These are phyloP conservation scores for Vigna trinervia DNA, from an alignment of 306 rosid species.

Conservation along the genomic window DNA sequence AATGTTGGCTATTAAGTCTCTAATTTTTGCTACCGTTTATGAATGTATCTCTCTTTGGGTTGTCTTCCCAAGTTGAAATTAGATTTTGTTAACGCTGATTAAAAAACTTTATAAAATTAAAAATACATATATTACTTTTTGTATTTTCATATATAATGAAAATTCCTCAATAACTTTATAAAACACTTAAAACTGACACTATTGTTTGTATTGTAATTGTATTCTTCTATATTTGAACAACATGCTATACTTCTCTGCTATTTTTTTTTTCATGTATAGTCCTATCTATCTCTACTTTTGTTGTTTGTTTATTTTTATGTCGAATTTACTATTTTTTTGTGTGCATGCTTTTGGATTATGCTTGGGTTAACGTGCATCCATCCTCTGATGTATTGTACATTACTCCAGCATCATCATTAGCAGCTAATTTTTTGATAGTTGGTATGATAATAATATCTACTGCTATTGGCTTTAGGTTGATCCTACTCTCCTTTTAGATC, in stretches of 20 bases:
- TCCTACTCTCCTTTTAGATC: slow-evolving; percentile 22
- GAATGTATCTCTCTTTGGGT: neutral
- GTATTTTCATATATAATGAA: too few relatives aligned
- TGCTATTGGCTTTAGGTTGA: slow-evolving; percentile 27
- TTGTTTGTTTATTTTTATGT: too few relatives aligned
- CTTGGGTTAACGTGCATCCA: neutral
- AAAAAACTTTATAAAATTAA: too few relatives aligned
- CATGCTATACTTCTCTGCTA: too few relatives aligned
- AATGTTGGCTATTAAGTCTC: neutral
- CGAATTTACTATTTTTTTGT: neutral
- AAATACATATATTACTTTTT: too few relatives aligned
- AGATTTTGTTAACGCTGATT: neutral
- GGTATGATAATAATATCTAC: neutral
- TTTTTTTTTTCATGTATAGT: too few relatives aligned
- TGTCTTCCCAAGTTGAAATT: neutral
- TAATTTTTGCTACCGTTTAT: neutral
- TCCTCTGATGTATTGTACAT: neutral
- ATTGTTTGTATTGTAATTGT: too few relatives aligned
- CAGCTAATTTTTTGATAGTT: neutral
- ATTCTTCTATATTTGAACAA: too few relatives aligned
- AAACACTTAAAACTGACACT: too few relatives aligned
- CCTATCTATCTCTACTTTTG: too few relatives aligned
- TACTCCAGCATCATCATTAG: neutral
- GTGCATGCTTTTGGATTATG: slow-evolving; percentile 10
- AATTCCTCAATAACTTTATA: too few relatives aligned